Percentiles rank a stretch among this genome's conserved stretches.
phyloP scores from a whole-genome alignment of 108 stramenopile genomes.

The Conticribra weissflogii region DNA sequence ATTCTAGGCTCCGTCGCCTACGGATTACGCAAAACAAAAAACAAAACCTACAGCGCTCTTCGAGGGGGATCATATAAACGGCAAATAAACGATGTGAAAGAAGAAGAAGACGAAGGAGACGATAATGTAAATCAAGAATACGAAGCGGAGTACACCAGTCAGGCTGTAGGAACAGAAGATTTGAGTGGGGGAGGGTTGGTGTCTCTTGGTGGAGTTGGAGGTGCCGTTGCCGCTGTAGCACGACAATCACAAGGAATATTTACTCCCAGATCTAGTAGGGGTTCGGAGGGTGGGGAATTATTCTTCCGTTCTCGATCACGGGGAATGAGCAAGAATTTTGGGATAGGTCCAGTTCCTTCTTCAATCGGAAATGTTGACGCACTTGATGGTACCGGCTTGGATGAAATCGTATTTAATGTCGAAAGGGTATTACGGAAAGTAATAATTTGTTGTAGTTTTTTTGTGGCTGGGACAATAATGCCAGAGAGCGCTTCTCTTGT shows the following conservation, averaged over 20 bases:
- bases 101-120: too few species aligned
- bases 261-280: too few species aligned
- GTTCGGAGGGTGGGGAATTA: too few species aligned
- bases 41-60: slow-evolving; percentile 7
- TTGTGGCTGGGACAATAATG: slow-evolving; percentile 28
- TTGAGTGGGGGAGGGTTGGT: background rate
- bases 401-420: slow-evolving; percentile 5
- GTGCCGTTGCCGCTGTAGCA: background rate
- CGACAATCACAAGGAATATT: too few species aligned
- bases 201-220: background rate
- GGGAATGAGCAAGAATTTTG: too few species aligned
- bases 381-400: background rate
- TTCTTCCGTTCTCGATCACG: too few species aligned
- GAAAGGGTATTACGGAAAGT: slow-evolving; percentile 20
- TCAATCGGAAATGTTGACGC: background rate
- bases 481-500: slow-evolving; percentile 2
- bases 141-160: background rate
- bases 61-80: background rate
- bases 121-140: too few species aligned
- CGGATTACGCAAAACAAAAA: slow-evolving; percentile 27
- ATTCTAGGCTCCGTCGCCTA: background rate
- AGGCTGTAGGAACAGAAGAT: background rate
- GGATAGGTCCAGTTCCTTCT: background rate
- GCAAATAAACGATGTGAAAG: background rate
- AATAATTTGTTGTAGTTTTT: slow-evolving; percentile 22